phyloP scores from a whole-genome alignment of 2,329 filamentous ascomycete species.

The Microdochium bolleyi region DNA sequence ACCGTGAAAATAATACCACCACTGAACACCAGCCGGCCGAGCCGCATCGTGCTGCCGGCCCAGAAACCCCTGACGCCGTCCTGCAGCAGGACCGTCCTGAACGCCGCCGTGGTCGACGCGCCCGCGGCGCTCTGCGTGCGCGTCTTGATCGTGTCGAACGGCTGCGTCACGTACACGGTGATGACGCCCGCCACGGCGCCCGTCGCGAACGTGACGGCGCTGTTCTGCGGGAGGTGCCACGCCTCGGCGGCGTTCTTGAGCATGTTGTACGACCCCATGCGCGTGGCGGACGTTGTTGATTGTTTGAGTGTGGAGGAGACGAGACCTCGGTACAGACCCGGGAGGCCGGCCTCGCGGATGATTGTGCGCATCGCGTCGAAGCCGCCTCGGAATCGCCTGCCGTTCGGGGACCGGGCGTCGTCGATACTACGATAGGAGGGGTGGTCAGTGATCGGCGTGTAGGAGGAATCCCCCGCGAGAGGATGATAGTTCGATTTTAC shows the following conservation, averaged over 20 bases:
- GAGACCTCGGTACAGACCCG: constrained; percentile 34
- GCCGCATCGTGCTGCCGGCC: constrained; percentile 56
- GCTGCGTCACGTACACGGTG: constrained; percentile 51
- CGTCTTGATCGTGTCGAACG: constrained; percentile 58
- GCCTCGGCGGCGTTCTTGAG: constrained; percentile 24
- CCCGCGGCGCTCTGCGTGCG: constrained; percentile 51
- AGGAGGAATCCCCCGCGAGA: no score
- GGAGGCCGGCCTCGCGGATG: constrained; percentile 28
- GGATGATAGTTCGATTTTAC: constrained; percentile 3
- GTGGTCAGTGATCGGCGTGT: background rate
- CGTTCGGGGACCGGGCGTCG: constrained; percentile 19
- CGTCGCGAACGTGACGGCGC: constrained; percentile 41
- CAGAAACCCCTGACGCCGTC: constrained; percentile 48
- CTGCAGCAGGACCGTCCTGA: constrained; percentile 25
- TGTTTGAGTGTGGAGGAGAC: constrained; percentile 38
- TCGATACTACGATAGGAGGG: constrained; percentile 18
- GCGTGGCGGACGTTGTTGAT: constrained; percentile 34
- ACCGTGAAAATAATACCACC: constrained; percentile 22
- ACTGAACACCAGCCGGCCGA: constrained; percentile 48
- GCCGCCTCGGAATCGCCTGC: constrained; percentile 18
- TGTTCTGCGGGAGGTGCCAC: constrained; percentile 21
- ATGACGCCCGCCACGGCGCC: constrained; percentile 52
- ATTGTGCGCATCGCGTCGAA: constrained; percentile 23
- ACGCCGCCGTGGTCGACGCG: constrained; percentile 16
- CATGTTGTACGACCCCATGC: constrained; percentile 41